Conservation (phyloP, 805 yeast genomes). For the Wickerhamiella spandovensis region DNA sequence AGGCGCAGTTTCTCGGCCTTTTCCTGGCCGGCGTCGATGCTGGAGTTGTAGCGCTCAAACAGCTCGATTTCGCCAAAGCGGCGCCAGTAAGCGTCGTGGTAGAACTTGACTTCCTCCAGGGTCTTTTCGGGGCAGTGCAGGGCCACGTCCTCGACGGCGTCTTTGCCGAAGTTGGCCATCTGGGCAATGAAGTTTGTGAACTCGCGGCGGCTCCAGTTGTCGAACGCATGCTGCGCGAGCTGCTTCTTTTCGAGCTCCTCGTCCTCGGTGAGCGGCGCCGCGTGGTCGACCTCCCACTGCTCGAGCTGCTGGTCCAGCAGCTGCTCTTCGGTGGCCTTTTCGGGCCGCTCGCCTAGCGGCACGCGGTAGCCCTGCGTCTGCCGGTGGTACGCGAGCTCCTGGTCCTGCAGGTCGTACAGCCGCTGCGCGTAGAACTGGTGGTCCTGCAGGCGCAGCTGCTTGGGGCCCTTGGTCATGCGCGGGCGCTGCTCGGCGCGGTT, state of each 20-base stretch:
- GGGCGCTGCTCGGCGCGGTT: conserved; percentile 28
- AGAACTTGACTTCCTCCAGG: conserved; percentile 62
- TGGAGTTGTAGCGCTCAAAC: conserved; percentile 65
- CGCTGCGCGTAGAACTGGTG: conserved; percentile 85
- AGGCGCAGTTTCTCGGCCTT: conserved; percentile 46
- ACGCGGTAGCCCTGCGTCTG: conserved; percentile 52
- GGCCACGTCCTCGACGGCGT: conserved; percentile 56
- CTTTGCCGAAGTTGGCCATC: conserved; percentile 70
- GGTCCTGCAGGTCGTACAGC: conserved; percentile 59
- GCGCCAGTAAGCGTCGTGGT: conserved; percentile 72
- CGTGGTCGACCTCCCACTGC: conserved; percentile 59
- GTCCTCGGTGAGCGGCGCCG: conserved; percentile 63
- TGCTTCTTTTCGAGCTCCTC: conserved; percentile 60
- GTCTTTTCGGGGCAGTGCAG: conserved; percentile 65
- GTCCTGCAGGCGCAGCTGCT: conserved; percentile 67
- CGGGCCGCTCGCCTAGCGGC: conserved; percentile 46
- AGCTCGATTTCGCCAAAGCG: conserved; percentile 73
- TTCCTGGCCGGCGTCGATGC: conserved; percentile 84
- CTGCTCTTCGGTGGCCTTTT: conserved; percentile 31
- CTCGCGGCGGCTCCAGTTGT: conserved; percentile 79
- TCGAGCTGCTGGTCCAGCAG: conserved; percentile 37
- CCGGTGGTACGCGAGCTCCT: conserved; percentile 66
- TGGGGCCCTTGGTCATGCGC: conserved; percentile 72
- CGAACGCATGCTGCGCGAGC: conserved; percentile 53
- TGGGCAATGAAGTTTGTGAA: conserved; percentile 67